Evolutionary conservation across 352 stramenopile genomes (phyloP), one percentile per base, ranked within the genome.

Genomic region (Detonula confervacea): DNA sequence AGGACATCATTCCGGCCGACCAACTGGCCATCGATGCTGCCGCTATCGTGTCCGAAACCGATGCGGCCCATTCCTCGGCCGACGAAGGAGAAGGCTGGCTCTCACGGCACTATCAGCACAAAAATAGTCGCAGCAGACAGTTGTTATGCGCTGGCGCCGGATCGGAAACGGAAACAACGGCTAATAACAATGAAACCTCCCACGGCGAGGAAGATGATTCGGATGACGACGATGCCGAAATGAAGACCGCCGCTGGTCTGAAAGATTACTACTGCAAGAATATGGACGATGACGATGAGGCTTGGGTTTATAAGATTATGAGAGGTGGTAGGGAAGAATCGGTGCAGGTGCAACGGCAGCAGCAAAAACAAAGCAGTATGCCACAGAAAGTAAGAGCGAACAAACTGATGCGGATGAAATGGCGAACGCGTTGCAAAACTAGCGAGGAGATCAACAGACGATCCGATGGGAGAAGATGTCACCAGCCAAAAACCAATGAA

Each of bases 271-370:
- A 81, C 24, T 77, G 65, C 33, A 49, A 77, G 37, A 86, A 89
- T 79, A 63, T 87, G 35, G 90, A 95, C 71, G 78, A 92, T 22
- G 83, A 93, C 68, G 88, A 95, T 80, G 87, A 91, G 73, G 87
- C 87, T 27, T 95, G 86, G 73, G 90, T 95, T 1, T 91, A 93
- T 56, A 81, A 82, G 35, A 61, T 93, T 54, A 82, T 95, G 60
- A 64, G 90, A 59, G 49, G 79, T 57, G 86, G 84, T 22, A 66
- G 83, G n/a, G 63, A 78, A 39, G 82, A 91, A 71, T 56, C 64
- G 39, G 66, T 89, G 9, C 59, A 59, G 30, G 35, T 88, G 25
- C 61, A 16, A 29, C 27, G 22, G 20, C 49, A 55, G 47, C 57
- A 71, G 37, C 42, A 61, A 1, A 35, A 24, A 8, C 39, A n/a